Evolutionary conservation across 768 basidiomycete genomes (phyloP).

Genomic region (Mycena indigotica): DNA sequence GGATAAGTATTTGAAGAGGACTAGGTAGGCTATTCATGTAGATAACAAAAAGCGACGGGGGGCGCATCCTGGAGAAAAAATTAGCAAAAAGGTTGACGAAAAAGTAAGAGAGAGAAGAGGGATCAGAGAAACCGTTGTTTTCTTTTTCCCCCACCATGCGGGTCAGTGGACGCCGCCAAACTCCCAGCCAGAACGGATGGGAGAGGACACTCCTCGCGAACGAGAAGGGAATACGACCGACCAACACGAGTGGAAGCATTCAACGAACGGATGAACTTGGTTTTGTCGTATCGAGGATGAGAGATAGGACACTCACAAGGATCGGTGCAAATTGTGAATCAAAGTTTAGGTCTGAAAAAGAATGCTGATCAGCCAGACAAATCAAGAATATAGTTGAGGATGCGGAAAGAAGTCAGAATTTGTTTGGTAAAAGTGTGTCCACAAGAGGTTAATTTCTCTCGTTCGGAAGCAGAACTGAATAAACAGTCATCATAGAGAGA

Average conservation of each 20-base stretch:
- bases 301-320: not conserved
- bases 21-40: no score
- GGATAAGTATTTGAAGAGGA: no score
- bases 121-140: slow-evolving; percentile 26
- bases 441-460: slow-evolving; percentile 71
- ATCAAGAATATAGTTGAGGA: not conserved
- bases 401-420: slow-evolving; percentile 43
- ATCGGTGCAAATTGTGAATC: not conserved
- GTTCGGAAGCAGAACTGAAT: slow-evolving; percentile 87
- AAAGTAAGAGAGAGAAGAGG: not conserved
- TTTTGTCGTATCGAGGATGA: slow-evolving; percentile 51
- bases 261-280: slow-evolving; percentile 87
- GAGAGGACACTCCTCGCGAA: slow-evolving; percentile 36
- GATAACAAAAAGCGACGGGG: no score
- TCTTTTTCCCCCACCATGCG: slow-evolving; percentile 15
- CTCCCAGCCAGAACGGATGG: slow-evolving; percentile 52
- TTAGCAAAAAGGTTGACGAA: no score
- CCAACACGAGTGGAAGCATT: slow-evolving; percentile 44
- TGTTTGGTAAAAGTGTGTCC: slow-evolving; percentile 67
- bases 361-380: slow-evolving; percentile 29
- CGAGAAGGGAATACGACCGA: slow-evolving; percentile 39
- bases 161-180: slow-evolving; percentile 8
- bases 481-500: slow-evolving; percentile 49
- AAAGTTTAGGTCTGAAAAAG: slow-evolving; percentile 2
- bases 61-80: no score